Conservation (phyloP, 148 eudicot genomes). For the Rhododendron molle region DNA sequence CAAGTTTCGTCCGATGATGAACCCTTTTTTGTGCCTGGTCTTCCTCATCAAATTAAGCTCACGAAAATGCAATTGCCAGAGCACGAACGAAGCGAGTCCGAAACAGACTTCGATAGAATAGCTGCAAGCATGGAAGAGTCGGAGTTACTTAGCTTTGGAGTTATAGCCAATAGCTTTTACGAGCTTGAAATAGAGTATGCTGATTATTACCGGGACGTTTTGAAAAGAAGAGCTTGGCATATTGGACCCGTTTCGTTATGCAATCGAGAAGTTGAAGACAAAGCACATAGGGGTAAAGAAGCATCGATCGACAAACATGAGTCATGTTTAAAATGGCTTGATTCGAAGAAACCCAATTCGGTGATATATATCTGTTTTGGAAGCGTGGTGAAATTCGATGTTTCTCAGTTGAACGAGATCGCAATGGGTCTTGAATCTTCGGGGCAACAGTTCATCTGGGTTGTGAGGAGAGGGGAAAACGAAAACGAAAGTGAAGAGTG, state of each 20-base stretch:
- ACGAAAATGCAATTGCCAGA: conserved; percentile 18
- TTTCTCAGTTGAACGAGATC: no score
- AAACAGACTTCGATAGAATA: background rate
- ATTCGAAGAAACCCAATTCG: no score
- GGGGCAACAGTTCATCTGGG: no score
- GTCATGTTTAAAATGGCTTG: no score
- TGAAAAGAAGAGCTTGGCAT: conserved; percentile 49
- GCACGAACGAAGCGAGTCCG: background rate
- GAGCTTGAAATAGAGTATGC: conserved; percentile 64
- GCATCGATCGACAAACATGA: no score
- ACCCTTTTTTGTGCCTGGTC: conserved; percentile 20
- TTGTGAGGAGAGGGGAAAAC: no score
- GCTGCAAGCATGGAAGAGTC: conserved; percentile 13
- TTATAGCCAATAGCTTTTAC: conserved; percentile 51
- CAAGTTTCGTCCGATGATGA: conserved; percentile 41
- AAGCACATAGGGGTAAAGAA: no score
- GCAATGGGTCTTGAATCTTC: no score
- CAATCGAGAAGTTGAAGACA: no score
- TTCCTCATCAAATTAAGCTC: conserved; percentile 33
- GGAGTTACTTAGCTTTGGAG: conserved; percentile 40
- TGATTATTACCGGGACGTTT: conserved; percentile 27
- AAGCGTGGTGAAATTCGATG: no score
- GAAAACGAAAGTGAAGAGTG: background rate
- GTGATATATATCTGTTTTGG: no score
- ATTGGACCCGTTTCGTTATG: conserved; percentile 48